phyloP scores from a whole-genome alignment of 1,139 yeast genomes.

The Hanseniaspora sp. region DNA sequence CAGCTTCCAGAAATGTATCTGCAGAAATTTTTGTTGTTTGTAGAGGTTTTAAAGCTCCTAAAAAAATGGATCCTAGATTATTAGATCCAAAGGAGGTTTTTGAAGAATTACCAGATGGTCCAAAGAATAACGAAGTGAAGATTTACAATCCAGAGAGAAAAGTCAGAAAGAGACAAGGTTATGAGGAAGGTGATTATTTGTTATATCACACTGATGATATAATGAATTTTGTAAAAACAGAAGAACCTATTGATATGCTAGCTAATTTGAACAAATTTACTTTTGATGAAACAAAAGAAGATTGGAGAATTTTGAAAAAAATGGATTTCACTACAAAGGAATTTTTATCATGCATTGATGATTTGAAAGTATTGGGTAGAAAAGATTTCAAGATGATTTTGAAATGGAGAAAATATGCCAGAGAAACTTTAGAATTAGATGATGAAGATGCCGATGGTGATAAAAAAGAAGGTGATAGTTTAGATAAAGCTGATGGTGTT shows the following conservation, averaged over 20 bases:
- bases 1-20: constrained; percentile 96
- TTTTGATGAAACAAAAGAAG: constrained; percentile 51
- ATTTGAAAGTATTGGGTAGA: constrained; percentile 83
- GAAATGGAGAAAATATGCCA: constrained; percentile 79
- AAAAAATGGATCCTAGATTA: constrained; percentile 81
- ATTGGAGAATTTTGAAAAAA: constrained; percentile 59
- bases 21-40: constrained; percentile 98
- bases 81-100: constrained; percentile 88
- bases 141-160: constrained; percentile 89
- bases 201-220: constrained; percentile 64
- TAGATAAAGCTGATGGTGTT: constrained; percentile 34
- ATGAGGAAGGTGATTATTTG: constrained; percentile 84
- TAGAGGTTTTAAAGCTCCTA: constrained; percentile 91
- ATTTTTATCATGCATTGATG: constrained; percentile 71
- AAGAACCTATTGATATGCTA: constrained; percentile 72
- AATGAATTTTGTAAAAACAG: constrained; percentile 67
- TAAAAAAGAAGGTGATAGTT: constrained; percentile 14
- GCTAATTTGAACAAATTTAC: constrained; percentile 62
- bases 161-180: constrained; percentile 87
- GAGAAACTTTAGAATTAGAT: constrained; percentile 66
- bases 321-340: constrained; percentile 70
- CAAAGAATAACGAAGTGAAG: constrained; percentile 78
- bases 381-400: constrained; percentile 79
- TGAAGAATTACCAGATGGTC: constrained; percentile 74
- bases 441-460: constrained; percentile 36